Percentiles rank a stretch among this genome's conserved stretches.
phyloP scores from a whole-genome alignment of 2,329 filamentous ascomycete species.

The Fusarium sp. region DNA sequence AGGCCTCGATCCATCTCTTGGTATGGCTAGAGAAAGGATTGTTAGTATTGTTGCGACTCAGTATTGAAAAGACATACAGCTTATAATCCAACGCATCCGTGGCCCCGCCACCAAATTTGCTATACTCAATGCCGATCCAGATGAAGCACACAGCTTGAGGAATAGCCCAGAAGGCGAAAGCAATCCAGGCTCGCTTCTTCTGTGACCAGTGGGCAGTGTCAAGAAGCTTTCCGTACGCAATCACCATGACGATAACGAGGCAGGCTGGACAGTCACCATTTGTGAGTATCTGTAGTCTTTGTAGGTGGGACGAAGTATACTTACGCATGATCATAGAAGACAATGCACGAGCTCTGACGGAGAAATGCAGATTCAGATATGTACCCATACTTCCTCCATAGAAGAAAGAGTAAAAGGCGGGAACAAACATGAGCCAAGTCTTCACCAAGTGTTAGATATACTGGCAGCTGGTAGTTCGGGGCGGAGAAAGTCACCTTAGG shows the following conservation, averaged over 20 bases:
- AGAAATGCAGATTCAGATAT: not conserved
- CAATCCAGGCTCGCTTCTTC: constrained; percentile 5
- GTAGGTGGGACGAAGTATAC: fast-evolving
- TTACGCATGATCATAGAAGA: constrained; percentile 1
- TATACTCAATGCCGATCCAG: not conserved
- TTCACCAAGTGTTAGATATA: not conserved
- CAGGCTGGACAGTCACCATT: fast-evolving
- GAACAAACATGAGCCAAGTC: not conserved
- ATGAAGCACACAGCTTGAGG: not conserved
- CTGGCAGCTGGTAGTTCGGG: fast-evolving
- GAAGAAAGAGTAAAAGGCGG: constrained; percentile 8
- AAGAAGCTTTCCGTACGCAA: not conserved
- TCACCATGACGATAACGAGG: not conserved
- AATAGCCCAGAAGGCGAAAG: not conserved
- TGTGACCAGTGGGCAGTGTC: not conserved
- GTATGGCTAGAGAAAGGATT: fast-evolving
- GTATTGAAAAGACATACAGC: not conserved
- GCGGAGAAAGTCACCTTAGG: not conserved
- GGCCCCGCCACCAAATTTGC: not conserved
- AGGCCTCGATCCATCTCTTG: not conserved
- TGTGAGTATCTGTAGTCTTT: not conserved
- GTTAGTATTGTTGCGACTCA: not conserved
- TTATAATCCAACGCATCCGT: not conserved
- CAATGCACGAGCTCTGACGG: not conserved
- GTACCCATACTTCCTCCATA: constrained; percentile 7